Conservation (phyloP, 805 yeast genomes). For the Yamadazyma scolyti region DNA sequence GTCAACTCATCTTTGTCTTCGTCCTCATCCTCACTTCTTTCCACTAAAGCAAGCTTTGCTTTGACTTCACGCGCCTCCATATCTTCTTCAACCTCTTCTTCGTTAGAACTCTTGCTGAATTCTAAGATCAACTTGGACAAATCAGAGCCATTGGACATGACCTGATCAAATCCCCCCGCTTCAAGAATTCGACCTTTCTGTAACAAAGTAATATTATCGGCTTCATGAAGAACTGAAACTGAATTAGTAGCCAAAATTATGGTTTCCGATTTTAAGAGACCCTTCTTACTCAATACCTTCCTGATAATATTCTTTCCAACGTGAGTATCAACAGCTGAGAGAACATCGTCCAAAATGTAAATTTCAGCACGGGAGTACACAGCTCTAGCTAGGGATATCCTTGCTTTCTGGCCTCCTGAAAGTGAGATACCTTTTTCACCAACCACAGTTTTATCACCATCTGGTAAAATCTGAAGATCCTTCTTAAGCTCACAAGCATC, state of each 20-base stretch:
- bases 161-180: slow-evolving; percentile 46
- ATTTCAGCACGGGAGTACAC: slow-evolving; percentile 39
- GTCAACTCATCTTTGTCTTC: slow-evolving; percentile 13
- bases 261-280: slow-evolving; percentile 31
- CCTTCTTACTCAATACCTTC: slow-evolving; percentile 27
- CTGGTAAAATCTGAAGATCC: slow-evolving; percentile 34
- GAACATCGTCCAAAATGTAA: slow-evolving; percentile 37
- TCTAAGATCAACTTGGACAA: slow-evolving; percentile 30
- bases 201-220: slow-evolving; percentile 30
- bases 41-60: no score
- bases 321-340: slow-evolving; percentile 42
- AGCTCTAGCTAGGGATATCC: slow-evolving; percentile 39
- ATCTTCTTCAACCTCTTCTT: no score
- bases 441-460: slow-evolving; percentile 40
- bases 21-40: slow-evolving; percentile 18
- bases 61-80: no score
- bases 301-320: slow-evolving; percentile 34
- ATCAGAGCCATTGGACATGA: slow-evolving; percentile 35
- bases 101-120: slow-evolving; percentile 20
- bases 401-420: slow-evolving; percentile 42
- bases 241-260: slow-evolving; percentile 38
- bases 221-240: slow-evolving; percentile 31
- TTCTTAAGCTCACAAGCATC: slow-evolving; percentile 34
- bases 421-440: slow-evolving; percentile 42
- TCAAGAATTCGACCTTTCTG: slow-evolving; percentile 26